phyloP scores from a whole-genome alignment of 2,329 filamentous ascomycete genomes.

The Diplocarpon mali region DNA sequence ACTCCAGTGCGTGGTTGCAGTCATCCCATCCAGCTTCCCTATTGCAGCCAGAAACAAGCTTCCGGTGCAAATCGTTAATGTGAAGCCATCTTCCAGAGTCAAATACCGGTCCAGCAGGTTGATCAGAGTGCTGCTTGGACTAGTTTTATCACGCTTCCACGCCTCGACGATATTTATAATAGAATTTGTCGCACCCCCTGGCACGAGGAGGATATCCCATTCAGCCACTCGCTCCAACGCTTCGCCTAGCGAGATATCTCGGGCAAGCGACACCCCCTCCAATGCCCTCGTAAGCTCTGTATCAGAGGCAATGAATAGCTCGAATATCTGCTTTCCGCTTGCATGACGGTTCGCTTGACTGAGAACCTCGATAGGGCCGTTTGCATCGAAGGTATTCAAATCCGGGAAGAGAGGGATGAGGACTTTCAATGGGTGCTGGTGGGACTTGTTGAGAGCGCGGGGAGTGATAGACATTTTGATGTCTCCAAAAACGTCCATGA shows the following conservation, averaged over 20 bases:
- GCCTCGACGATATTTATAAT: not conserved
- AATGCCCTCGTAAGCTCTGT: not conserved
- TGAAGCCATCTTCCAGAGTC: not conserved
- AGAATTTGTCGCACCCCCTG: not conserved
- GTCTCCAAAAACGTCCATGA: not conserved
- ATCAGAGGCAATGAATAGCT: not conserved
- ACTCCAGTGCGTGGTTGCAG: conserved; percentile 1
- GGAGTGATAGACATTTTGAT: not conserved
- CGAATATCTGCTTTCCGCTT: not conserved
- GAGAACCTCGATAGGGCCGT: conserved; percentile 1
- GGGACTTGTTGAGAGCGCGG: not conserved
- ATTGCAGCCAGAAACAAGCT: not conserved
- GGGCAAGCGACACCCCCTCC: not conserved
- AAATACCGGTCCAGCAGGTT: not conserved
- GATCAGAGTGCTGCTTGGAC: not conserved
- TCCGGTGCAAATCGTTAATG: not conserved
- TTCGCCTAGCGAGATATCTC: conserved; percentile 1
- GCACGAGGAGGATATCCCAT: conserved; percentile 2
- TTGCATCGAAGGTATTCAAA: conserved; percentile 4
- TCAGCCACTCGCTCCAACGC: not conserved
- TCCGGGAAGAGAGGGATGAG: conserved; percentile 2
- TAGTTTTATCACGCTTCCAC: not conserved
- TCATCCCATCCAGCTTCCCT: not conserved
- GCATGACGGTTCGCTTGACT: not conserved
- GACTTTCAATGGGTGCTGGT: not conserved